Percentiles rank a stretch among this genome's conserved stretches.
Conservation (phyloP, 1,139 yeast genomes). For the Suhomyces chickasaworum region DNA sequence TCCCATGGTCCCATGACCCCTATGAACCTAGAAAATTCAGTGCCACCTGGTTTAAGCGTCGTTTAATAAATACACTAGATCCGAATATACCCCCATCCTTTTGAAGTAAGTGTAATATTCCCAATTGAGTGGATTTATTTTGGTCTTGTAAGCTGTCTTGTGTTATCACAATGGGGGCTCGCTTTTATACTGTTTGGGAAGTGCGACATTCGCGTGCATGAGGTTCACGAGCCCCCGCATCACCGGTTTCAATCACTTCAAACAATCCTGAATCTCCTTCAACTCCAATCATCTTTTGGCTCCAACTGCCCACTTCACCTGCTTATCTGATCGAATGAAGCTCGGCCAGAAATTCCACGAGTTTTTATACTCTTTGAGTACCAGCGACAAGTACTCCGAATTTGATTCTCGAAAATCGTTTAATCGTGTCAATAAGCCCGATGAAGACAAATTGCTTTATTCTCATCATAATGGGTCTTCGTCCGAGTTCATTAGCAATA, state of each 20-base stretch:
- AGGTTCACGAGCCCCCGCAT: slow-evolving; percentile 1
- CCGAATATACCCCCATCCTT: too few relatives aligned
- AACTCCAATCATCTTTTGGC: not conserved
- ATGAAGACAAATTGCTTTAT: slow-evolving; percentile 36
- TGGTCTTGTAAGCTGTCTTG: too few relatives aligned
- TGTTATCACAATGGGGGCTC: not conserved
- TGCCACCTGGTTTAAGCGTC: too few relatives aligned
- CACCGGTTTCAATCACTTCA: not conserved
- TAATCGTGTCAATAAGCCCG: slow-evolving; percentile 48
- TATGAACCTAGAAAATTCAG: too few relatives aligned
- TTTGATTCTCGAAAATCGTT: slow-evolving; percentile 55
- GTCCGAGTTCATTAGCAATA: slow-evolving; percentile 18
- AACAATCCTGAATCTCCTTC: not conserved
- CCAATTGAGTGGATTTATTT: too few relatives aligned
- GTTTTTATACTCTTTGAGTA: slow-evolving; percentile 63
- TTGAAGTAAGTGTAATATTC: too few relatives aligned
- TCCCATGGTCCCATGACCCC: too few relatives aligned
- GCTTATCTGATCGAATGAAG: slow-evolving; percentile 25
- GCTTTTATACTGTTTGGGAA: not conserved
- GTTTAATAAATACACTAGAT: too few relatives aligned
- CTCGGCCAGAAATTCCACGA: slow-evolving; percentile 46
- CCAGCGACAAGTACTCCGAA: slow-evolving; percentile 71
- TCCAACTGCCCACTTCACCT: not conserved
- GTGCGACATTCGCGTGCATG: slow-evolving; percentile 2
- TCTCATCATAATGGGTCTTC: slow-evolving; percentile 35